Base-by-base conservation (phyloP, 73 alveolate species). In the Tetrahymena thermophila region DNA sequence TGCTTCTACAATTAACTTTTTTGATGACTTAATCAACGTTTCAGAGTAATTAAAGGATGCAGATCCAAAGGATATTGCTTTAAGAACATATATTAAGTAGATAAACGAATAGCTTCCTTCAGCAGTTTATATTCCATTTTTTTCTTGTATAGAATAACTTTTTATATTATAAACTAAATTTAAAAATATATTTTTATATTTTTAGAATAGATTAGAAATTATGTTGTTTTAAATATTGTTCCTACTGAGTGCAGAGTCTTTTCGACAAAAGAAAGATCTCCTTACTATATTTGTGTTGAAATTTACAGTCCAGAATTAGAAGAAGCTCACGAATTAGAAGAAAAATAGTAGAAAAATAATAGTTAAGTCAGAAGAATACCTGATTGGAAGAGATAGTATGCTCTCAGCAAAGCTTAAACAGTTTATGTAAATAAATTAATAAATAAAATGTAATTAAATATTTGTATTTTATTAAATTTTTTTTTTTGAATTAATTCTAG, bases 91-190 rank as follows among this genome's bases (percentile, higher is more conserved):
- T 89, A 94, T 97, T 25, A 85, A 94, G 42, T 57, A 94, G 56
- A 94, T 97, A 14, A 97, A 97, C 56, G 96, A 94, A 44, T 23
- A 57, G 37, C 96, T 98, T 10, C 99, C 99, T 19, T 97, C 98
- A 40, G 93, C 97, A 23, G 99, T 97, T 58, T 98, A 97, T 94
- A 93, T 98, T 28, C 99, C 99, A 1, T 98, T 98, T 94, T 97
- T 97, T 43, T 35, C 94, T 50, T 71, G 89, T 71, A 94, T 21
- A 85, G 58, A 40, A 89, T 98, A 40, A 98, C 98, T 9, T 96
- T 98, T 23, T 95, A n/a, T 96, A 85, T 98, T 97, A 7, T 97
- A 98, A 94, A 97, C 97, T 43, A 98, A 98, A 0, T 38, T 96
- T 42, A 85, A 94, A 3, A 35, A 0, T 94, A 0, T 6, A 56